These are phyloP conservation scores for Aspergillus candidus DNA, from an alignment of 2,329 filamentous ascomycete species.

Conservation along the genomic window DNA sequence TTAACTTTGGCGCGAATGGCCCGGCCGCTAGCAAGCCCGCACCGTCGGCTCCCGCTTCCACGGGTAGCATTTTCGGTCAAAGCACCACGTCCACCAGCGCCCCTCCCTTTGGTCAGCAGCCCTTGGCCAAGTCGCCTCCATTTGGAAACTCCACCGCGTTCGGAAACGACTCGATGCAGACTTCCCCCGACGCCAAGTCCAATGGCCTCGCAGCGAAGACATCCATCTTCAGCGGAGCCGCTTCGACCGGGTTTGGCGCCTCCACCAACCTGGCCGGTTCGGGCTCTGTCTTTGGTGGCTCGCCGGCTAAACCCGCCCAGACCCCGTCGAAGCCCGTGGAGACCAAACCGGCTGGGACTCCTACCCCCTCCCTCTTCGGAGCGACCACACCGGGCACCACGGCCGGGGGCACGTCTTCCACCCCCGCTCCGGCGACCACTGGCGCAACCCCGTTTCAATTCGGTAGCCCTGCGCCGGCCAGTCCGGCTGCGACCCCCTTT, in stretches of 20 bases:
- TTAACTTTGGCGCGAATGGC: constrained; percentile 12
- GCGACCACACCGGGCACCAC: constrained; percentile 16
- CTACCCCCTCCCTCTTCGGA: constrained; percentile 26
- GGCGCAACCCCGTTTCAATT: constrained; percentile 14
- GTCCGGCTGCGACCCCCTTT: constrained; percentile 16
- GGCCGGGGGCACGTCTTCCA: constrained; percentile 10
- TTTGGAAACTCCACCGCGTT: constrained; percentile 24
- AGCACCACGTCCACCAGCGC: constrained; percentile 8
- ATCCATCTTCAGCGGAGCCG: constrained; percentile 17
- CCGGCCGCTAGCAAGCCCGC: constrained; percentile 10
- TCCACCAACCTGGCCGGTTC: constrained; percentile 12
- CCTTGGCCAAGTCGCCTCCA: constrained; percentile 16
- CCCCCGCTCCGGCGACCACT: constrained; percentile 7
- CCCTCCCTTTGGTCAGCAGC: constrained; percentile 19
- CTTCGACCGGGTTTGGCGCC: constrained; percentile 14
- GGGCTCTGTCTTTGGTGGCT: constrained; percentile 14
- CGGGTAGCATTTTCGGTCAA: constrained; percentile 19
- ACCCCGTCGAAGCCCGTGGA: constrained; percentile 20
- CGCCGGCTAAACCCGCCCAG: constrained; percentile 14
- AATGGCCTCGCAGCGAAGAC: constrained; percentile 13
- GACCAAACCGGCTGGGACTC: constrained; percentile 12
- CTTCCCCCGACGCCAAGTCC: constrained; percentile 26
- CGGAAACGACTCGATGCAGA: constrained; percentile 28
- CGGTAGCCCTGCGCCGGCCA: constrained; percentile 11
- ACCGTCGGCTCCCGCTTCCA: constrained; percentile 13